Evolutionary conservation across 345 rosid genomes (phyloP).

Genomic region (Reutealis trisperma): DNA sequence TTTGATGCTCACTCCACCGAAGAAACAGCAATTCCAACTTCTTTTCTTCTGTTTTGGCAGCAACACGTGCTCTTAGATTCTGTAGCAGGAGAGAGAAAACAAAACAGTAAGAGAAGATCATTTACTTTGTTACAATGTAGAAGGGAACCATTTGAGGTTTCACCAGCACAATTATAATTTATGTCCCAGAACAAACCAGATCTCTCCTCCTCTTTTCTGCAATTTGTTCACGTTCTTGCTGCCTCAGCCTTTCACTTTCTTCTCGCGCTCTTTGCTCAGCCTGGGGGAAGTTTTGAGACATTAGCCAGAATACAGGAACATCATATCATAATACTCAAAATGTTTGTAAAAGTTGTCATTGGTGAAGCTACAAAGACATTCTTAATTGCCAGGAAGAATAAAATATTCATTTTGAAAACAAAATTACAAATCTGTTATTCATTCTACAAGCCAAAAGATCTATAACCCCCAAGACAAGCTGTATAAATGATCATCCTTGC

Average conservation of each 20-base stretch:
- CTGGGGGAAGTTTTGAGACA: conserved; percentile 35
- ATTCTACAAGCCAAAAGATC: not conserved
- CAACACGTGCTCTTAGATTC: conserved; percentile 91
- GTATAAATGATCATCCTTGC: too few relatives aligned
- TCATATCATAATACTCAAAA: not conserved
- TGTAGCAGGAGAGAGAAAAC: conserved; percentile 27
- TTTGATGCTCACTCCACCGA: conserved; percentile 94
- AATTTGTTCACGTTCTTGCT: conserved; percentile 79
- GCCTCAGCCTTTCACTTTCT: conserved; percentile 90
- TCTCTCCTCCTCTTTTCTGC: conserved; percentile 87
- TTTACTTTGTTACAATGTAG: not conserved
- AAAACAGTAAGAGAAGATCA: not conserved
- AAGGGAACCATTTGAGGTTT: not conserved
- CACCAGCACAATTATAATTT: not conserved
- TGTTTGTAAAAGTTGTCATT: not conserved
- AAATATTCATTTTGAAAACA: not conserved
- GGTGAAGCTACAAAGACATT: not conserved
- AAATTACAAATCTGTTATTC: not conserved
- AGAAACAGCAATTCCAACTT: conserved; percentile 93
- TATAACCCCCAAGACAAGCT: too few relatives aligned
- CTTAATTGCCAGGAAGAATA: not conserved
- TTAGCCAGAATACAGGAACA: not conserved
- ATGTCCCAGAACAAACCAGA: conserved; percentile 57
- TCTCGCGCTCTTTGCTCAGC: conserved; percentile 90
- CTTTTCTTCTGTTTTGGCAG: conserved; percentile 96